Percentiles rank a stretch among this genome's conserved stretches.
These are phyloP conservation scores for Smallanthus sonchifolius DNA, from an alignment of 129 eudicot genomes.

Conservation along the genomic window DNA sequence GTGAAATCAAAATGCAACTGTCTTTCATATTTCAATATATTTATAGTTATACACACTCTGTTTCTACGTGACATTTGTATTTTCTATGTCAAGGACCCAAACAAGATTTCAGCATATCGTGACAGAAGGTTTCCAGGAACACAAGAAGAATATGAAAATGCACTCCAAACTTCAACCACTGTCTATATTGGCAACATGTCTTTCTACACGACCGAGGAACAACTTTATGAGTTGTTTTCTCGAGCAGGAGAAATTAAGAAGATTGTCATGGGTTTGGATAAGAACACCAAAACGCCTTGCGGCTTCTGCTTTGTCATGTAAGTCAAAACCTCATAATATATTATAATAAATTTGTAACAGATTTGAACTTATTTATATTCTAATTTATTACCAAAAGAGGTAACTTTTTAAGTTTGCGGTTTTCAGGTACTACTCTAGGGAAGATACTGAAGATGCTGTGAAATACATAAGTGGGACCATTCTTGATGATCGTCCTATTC, in stretches of 20 bases:
- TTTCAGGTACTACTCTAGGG: conserved; percentile 92
- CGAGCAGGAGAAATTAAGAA: conserved; percentile 95
- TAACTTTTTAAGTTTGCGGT: not conserved
- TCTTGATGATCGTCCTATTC: conserved; percentile 98
- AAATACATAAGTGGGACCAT: conserved; percentile 97
- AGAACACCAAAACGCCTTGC: conserved; percentile 91
- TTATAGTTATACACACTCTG: not conserved
- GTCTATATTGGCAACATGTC: conserved; percentile 95
- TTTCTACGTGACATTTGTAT: conserved; percentile 3
- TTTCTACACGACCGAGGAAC: conserved; percentile 96
- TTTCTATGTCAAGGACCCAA: conserved; percentile 56
- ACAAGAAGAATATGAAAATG: conserved; percentile 91
- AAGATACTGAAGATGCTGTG: conserved; percentile 96
- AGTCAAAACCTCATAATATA: conserved; percentile 12
- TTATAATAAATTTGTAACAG: not conserved
- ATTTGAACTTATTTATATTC: not conserved
- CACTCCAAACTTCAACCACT: conserved; percentile 69
- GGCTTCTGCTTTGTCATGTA: conserved; percentile 94
- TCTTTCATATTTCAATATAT: not conserved
- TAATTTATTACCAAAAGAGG: not conserved
- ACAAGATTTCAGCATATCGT: conserved; percentile 81
- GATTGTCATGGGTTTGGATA: conserved; percentile 95
- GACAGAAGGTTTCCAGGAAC: conserved; percentile 93
- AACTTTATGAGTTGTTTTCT: conserved; percentile 85
- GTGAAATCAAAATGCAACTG: not conserved